phyloP scores from a whole-genome alignment of 768 basidiomycete species.

The Podaxis sp. region DNA sequence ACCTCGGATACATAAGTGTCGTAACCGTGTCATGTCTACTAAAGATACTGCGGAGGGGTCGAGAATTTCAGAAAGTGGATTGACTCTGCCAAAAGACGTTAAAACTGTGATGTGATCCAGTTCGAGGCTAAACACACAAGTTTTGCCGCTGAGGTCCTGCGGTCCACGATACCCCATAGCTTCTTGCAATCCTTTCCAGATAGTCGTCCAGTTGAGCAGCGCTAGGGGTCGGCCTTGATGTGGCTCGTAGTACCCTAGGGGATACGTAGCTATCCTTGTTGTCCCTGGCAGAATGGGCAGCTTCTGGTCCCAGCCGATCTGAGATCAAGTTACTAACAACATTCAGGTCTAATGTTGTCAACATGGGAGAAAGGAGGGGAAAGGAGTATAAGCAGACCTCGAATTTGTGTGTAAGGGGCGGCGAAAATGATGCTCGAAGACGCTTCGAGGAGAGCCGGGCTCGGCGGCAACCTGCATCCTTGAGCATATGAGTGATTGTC shows the following conservation, averaged over 20 bases:
- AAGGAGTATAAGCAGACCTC: constrained; percentile 36
- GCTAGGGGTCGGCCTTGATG: constrained; percentile 50
- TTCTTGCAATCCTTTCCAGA: constrained; percentile 48
- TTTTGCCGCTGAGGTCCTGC: constrained; percentile 60
- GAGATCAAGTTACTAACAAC: constrained; percentile 49
- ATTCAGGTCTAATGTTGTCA: constrained; percentile 46
- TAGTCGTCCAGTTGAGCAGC: constrained; percentile 52
- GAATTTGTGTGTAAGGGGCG: constrained; percentile 48
- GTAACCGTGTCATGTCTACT: constrained; percentile 54
- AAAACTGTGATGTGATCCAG: neutral
- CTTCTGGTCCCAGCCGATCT: constrained; percentile 53
- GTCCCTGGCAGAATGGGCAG: constrained; percentile 44
- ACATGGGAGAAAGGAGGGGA: neutral
- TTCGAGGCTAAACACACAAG: constrained; percentile 37
- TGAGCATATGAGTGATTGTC: neutral
- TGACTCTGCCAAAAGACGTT: constrained; percentile 34
- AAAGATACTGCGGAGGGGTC: constrained; percentile 42
- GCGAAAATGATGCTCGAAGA: constrained; percentile 65
- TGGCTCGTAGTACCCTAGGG: constrained; percentile 45
- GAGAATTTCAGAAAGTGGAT: constrained; percentile 56
- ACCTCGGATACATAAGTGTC: constrained; percentile 61
- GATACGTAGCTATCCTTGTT: constrained; percentile 56
- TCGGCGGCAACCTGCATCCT: constrained; percentile 33
- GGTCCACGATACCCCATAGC: constrained; percentile 53
- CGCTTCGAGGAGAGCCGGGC: constrained; percentile 58